Percentiles rank a stretch among this genome's conserved stretches.
Evolutionary conservation across 208 protist species (phyloP).

Genomic region (Vickermania ingenoplastis): DNA sequence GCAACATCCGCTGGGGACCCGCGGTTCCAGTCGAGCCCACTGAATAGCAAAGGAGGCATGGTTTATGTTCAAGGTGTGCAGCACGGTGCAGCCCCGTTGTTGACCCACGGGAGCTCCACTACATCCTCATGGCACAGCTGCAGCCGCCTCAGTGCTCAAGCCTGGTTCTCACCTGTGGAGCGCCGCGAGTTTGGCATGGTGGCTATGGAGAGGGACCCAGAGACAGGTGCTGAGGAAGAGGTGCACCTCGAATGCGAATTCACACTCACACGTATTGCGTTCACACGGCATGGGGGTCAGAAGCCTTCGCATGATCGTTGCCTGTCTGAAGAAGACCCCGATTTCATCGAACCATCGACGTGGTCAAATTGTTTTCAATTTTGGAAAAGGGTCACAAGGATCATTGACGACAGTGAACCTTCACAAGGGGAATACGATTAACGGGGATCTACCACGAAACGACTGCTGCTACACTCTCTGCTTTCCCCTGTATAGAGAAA

Average conservation of each 20-base stretch:
- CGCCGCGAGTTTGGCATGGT: conserved; percentile 20
- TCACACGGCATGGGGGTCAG: too few species aligned
- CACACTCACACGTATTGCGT: conserved; percentile 10
- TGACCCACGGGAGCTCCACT: conserved; percentile 3
- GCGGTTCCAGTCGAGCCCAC: too few species aligned
- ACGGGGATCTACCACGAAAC: too few species aligned
- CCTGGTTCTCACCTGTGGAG: conserved; percentile 31
- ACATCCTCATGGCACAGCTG: conserved; percentile 29
- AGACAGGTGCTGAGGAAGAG: conserved; percentile 10
- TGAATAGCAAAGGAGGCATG: neutral
- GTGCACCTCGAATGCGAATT: conserved; percentile 25
- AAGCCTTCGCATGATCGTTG: too few species aligned
- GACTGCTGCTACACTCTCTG: too few species aligned
- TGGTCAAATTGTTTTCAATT: conserved; percentile 17
- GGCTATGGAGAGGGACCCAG: neutral
- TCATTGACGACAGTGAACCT: conserved; percentile 5
- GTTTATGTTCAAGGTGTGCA: neutral
- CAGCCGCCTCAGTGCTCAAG: conserved; percentile 49
- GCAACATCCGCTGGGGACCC: too few species aligned
- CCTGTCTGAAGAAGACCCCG: too few species aligned
- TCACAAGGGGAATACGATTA: too few species aligned
- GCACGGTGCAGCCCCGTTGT: neutral
- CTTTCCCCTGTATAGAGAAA: too few species aligned
- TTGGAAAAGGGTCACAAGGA: conserved; percentile 8
- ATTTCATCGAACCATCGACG: too few species aligned